Evolutionary conservation across 2,329 filamentous ascomycete species (phyloP).

Genomic region (Ceratocystis eucalypticola): DNA sequence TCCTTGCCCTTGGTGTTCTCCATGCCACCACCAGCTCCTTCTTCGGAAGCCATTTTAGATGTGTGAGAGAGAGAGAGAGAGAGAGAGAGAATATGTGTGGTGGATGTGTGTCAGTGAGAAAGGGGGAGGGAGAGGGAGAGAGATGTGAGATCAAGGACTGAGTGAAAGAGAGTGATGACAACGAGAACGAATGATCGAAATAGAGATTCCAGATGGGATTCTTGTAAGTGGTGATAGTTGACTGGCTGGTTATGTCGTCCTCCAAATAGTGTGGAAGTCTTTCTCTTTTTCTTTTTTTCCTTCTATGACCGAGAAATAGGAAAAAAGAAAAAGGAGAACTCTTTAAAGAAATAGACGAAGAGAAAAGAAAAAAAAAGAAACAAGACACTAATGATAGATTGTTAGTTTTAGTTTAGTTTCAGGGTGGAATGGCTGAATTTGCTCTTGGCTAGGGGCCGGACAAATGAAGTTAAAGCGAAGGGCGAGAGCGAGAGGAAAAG

Average conservation of each 20-base stretch:
- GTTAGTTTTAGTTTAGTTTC: slow-evolving; percentile 9
- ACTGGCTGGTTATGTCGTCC: neutral
- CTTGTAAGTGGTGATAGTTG: neutral
- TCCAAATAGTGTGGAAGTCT: neutral
- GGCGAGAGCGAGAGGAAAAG: slow-evolving; percentile 12
- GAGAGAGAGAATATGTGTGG: slow-evolving; percentile 7
- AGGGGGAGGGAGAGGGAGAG: neutral
- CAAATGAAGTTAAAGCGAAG: slow-evolving; percentile 18
- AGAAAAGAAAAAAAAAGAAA: slow-evolving; percentile 1
- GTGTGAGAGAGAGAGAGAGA: neutral
- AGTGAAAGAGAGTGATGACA: neutral
- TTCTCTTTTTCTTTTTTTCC: neutral
- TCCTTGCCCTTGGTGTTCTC: slow-evolving; percentile 24
- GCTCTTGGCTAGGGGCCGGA: neutral
- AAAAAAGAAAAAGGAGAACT: neutral
- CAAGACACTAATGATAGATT: neutral
- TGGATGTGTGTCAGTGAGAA: neutral
- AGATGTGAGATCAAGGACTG: neutral
- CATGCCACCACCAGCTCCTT: slow-evolving; percentile 33
- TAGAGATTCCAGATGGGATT: slow-evolving; percentile 4
- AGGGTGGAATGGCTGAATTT: slow-evolving; percentile 3
- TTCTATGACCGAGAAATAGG: neutral
- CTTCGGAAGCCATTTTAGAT: slow-evolving; percentile 32
- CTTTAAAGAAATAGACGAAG: no score
- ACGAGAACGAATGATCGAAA: neutral